Percentiles rank a stretch among this genome's conserved stretches.
These are phyloP conservation scores for Phylloporus sp. DNA, from an alignment of 768 basidiomycete genomes.

Conservation along the genomic window DNA sequence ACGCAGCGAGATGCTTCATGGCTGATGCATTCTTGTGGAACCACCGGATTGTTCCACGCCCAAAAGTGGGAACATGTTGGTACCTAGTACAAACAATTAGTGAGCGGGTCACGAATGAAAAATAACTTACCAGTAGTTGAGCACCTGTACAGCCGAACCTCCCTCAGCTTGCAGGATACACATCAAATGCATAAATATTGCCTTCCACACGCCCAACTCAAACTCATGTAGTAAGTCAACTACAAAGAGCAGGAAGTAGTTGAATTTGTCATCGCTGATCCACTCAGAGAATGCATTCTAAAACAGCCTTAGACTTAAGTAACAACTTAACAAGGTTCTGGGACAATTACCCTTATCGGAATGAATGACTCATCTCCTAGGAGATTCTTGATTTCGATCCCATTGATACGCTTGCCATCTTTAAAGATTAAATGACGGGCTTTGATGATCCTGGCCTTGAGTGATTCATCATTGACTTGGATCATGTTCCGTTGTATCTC, in stretches of 20 bases:
- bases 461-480: neutral
- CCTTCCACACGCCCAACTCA: neutral
- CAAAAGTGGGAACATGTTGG: too few species aligned
- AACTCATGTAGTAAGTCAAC: constrained; percentile 10
- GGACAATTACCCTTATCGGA: constrained; percentile 6
- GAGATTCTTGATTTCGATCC: neutral
- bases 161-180: too few species aligned
- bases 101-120: too few species aligned
- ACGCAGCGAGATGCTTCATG: too few species aligned
- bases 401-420: constrained; percentile 1
- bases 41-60: too few species aligned
- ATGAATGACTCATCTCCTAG: constrained; percentile 11
- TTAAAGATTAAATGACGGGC: constrained; percentile 8
- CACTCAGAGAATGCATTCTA: constrained; percentile 37
- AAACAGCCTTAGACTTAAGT: neutral
- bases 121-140: too few species aligned
- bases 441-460: neutral
- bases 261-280: constrained; percentile 8
- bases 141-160: too few species aligned
- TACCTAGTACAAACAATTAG: too few species aligned
- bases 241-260: constrained; percentile 14
- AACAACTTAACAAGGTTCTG: neutral
- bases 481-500: neutral
- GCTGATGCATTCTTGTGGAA: too few species aligned
- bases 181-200: too few species aligned